These are phyloP conservation scores for Linum tenue DNA, from an alignment of 345 rosid species.

Conservation along the genomic window DNA sequence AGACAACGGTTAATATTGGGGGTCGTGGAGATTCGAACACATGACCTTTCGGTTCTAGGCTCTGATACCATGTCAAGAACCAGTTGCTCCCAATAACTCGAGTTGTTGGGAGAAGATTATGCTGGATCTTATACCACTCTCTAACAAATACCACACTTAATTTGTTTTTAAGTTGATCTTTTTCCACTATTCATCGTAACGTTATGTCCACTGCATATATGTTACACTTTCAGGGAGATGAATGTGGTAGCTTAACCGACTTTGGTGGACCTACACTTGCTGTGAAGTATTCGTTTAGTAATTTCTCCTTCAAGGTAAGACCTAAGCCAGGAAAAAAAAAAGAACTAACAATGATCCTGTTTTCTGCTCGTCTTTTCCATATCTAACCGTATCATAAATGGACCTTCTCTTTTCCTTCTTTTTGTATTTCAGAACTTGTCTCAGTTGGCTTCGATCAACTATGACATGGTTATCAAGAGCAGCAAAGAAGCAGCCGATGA, in stretches of 20 bases:
- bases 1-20: too few species aligned
- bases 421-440: slow-evolving; percentile 55
- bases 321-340: background rate
- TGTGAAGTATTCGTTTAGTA: slow-evolving; percentile 83
- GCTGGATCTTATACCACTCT: too few species aligned
- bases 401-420: background rate
- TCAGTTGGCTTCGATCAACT: slow-evolving; percentile 87
- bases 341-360: background rate
- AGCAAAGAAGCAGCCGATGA: slow-evolving; percentile 42
- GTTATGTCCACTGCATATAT: background rate
- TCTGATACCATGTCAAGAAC: too few species aligned
- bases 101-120: too few species aligned
- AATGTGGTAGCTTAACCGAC: slow-evolving; percentile 71
- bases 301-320: slow-evolving; percentile 88
- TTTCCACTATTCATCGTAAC: background rate
- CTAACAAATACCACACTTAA: background rate
- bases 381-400: too few species aligned
- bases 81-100: too few species aligned
- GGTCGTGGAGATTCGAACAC: too few species aligned
- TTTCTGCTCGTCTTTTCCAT: too few species aligned
- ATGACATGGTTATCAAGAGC: slow-evolving; percentile 59
- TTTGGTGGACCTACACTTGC: slow-evolving; percentile 55
- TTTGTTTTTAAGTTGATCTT: background rate
- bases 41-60: too few species aligned
- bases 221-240: slow-evolving; percentile 51